phyloP scores from a whole-genome alignment of 441 rosid genomes.

The Euphorbia celastroides region DNA sequence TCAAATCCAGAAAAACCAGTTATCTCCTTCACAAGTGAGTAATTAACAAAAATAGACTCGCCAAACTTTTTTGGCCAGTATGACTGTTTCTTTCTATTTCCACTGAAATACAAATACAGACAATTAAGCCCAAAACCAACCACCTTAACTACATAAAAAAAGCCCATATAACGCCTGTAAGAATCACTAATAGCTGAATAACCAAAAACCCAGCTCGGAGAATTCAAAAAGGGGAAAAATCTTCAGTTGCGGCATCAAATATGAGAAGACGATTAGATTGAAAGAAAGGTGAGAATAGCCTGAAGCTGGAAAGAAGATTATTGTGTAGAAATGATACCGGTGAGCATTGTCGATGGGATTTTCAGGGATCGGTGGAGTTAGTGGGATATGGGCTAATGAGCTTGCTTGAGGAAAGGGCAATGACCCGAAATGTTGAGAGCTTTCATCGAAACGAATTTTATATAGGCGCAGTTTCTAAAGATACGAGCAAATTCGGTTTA shows the following conservation, averaged over 20 bases:
- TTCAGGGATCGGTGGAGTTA: conserved; percentile 8
- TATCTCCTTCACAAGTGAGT: not conserved
- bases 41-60: not conserved
- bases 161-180: not conserved
- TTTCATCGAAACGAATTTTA: not conserved
- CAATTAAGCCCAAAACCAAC: not conserved
- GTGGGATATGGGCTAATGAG: not conserved
- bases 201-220: not conserved
- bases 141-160: not conserved
- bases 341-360: conserved; percentile 36
- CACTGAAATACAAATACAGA: not conserved
- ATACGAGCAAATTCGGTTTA: too few species aligned
- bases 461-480: not conserved
- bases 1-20: not conserved
- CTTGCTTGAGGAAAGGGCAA: conserved; percentile 37
- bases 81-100: not conserved
- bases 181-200: not conserved
- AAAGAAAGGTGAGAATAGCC: not conserved
- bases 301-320: not conserved
- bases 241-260: conserved; percentile 10
- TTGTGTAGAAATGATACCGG: not conserved
- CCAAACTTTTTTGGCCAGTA: not conserved
- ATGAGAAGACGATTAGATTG: not conserved
- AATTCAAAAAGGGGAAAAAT: conserved; percentile 14
- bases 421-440: not conserved